Evolutionary conservation across 2,329 filamentous ascomycete genomes (phyloP), one percentile per base, ranked within the genome.

Genomic region (Aspergillus quadricinctus): DNA sequence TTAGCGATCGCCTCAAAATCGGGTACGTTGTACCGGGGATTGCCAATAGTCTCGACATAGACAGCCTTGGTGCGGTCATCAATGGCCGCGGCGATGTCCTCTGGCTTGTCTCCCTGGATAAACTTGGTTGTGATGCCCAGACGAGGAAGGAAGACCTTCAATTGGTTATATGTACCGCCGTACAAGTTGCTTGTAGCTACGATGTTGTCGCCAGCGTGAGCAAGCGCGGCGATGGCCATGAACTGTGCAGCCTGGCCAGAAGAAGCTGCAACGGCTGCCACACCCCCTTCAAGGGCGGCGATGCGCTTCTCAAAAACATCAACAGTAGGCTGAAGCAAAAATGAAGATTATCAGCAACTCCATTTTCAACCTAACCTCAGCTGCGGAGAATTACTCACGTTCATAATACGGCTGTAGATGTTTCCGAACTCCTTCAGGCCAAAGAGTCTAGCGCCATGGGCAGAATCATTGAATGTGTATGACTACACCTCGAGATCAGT

Each of bases 261-360:
- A 0, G 91, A 81, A 45, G 92, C 84, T 5, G 91, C 92, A 28
- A 97, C 83, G 48, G 91, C 92, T 17, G 89, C 92, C 31, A 90
- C 86, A 68, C 94, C 94, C 31, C 92, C 93, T 77, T 99, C 94
- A 4, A 97, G 85, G 14, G 93, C 92, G n/a, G 93, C 92, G 51
- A 97, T 89, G 59, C 93, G 87, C 80, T 97, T 95, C 78, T 99
- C 94, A 62, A 99, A 93, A 28, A 97, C 93, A 75, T 95, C 93
- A 64, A 93, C 88, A 0, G 93, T 97, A 2, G 93, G 92, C 88
- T 91, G 43, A 23, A 35, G 7, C 19, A 10, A 31, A 31, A 17
- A 27, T 43, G 21, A 29, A 5, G 6, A 9, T n/a, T 31, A 29
- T 51, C 17, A 45, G 37, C 19, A 21, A 40, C 8, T 41, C 29